Evolutionary conservation across 768 basidiomycete species (phyloP).

Genomic region (Kwoniella mangroviensis): DNA sequence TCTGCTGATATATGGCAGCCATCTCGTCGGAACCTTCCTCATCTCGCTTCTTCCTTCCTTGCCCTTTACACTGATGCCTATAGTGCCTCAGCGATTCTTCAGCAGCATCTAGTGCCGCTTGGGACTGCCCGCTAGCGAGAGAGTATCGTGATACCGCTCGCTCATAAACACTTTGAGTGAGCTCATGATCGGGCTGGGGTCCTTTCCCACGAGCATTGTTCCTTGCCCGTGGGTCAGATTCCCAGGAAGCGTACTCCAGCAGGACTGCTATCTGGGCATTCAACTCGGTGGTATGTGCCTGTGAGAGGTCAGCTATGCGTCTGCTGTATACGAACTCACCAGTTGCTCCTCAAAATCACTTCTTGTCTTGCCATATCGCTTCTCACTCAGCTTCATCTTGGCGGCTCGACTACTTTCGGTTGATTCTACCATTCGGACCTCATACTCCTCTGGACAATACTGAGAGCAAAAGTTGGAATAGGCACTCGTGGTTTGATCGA

Average conservation of each 20-base stretch:
- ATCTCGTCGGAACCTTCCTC: constrained; percentile 4
- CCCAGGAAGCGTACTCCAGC: constrained; percentile 43
- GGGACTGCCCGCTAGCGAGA: constrained; percentile 4
- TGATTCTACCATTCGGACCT: constrained; percentile 72
- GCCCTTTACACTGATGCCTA: not conserved
- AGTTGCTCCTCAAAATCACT: constrained; percentile 45
- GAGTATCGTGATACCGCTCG: constrained; percentile 34
- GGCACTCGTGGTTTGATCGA: constrained; percentile 77
- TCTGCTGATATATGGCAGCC: constrained; percentile 10
- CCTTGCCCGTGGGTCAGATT: constrained; percentile 40
- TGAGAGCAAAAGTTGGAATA: constrained; percentile 90
- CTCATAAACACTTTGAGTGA: constrained; percentile 39
- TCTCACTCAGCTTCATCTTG: constrained; percentile 70
- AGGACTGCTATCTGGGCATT: constrained; percentile 19
- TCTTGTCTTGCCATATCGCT: constrained; percentile 61
- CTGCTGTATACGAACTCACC: constrained; percentile 14
- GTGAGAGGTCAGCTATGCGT: not conserved
- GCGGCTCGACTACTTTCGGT: constrained; percentile 72
- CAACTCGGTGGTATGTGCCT: constrained; percentile 16
- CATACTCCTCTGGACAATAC: constrained; percentile 76
- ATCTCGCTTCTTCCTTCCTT: constrained; percentile 19
- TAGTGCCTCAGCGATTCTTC: not conserved
- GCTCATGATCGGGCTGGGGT: constrained; percentile 23
- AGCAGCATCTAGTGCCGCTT: constrained; percentile 5
- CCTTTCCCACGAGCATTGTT: constrained; percentile 17